A percentile compares a stretch with the other conserved stretches of the same genome.
Evolutionary conservation across 208 protist species (phyloP).

Genomic region (Leishmania tropica): DNA sequence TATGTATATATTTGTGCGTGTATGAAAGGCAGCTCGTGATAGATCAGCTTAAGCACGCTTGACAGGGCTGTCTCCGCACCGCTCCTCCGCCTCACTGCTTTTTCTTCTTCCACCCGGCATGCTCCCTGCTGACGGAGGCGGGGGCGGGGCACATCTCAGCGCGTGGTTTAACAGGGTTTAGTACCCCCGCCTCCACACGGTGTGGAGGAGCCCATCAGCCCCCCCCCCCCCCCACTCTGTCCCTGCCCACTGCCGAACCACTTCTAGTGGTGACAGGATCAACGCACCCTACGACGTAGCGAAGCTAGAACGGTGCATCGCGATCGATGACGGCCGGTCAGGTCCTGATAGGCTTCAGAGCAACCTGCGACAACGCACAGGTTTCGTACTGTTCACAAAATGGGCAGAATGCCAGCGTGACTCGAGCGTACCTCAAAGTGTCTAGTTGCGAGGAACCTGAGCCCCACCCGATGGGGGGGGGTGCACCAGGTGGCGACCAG

Average conservation of each 20-base stretch:
- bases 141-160: too few species aligned
- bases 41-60: not conserved
- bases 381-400: not conserved
- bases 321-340: not conserved
- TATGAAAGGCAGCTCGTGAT: not conserved
- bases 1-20: not conserved
- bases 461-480: not conserved
- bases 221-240: not conserved
- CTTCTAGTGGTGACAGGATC: not conserved
- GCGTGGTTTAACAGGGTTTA: too few species aligned
- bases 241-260: not conserved
- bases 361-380: not conserved
- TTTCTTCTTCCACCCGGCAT: not conserved
- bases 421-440: not conserved
- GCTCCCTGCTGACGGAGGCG: too few species aligned
- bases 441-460: not conserved
- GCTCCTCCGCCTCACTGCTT: not conserved
- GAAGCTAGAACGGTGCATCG: not conserved
- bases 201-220: too few species aligned
- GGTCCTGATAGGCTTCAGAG: not conserved
- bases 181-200: too few species aligned
- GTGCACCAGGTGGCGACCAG: not conserved
- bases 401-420: not conserved
- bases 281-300: not conserved
- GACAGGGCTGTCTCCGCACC: too few species aligned